Evolutionary conservation across 2,329 filamentous ascomycete species (phyloP).

Genomic region (Ascochyta clinopodiicola): DNA sequence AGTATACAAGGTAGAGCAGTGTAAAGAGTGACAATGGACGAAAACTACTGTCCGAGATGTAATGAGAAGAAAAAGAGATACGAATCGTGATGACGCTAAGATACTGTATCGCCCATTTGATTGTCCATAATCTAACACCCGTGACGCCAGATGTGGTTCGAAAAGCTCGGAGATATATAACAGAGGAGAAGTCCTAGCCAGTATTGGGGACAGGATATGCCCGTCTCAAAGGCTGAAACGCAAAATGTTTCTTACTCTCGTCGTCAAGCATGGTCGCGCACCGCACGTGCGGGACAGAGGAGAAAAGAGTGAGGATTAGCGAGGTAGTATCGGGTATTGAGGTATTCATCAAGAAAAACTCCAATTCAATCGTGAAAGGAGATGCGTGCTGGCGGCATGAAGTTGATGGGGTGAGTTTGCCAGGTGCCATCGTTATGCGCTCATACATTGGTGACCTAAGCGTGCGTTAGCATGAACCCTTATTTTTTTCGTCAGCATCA

Average conservation of each 20-base stretch:
- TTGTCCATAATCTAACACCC: slow-evolving; percentile 23
- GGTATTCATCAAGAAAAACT: slow-evolving; percentile 18
- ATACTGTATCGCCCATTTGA: slow-evolving; percentile 22
- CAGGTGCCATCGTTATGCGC: slow-evolving; percentile 20
- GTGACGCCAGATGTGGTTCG: slow-evolving; percentile 16
- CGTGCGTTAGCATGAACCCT: slow-evolving; percentile 21
- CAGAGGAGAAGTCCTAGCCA: slow-evolving; percentile 23
- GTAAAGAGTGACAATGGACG: slow-evolving; percentile 15
- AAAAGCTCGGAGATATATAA: slow-evolving; percentile 31
- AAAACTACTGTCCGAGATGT: slow-evolving; percentile 18
- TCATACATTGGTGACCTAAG: slow-evolving; percentile 48
- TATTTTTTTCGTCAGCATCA: not conserved
- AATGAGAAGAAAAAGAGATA: slow-evolving; percentile 8
- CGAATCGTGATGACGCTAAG: slow-evolving; percentile 19
- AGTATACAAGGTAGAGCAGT: slow-evolving; percentile 8
- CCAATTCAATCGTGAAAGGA: slow-evolving; percentile 20
- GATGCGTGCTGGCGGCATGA: slow-evolving; percentile 13
- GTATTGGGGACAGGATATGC: slow-evolving; percentile 16
- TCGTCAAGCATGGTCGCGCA: slow-evolving; percentile 39
- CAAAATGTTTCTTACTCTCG: slow-evolving; percentile 33
- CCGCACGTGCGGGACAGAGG: slow-evolving; percentile 27
- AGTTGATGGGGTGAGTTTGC: slow-evolving; percentile 13
- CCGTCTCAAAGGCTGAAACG: slow-evolving; percentile 23
- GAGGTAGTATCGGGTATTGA: slow-evolving; percentile 26
- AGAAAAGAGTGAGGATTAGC: slow-evolving; percentile 23